Evolutionary conservation across 495 filamentous ascomycete genomes (phyloP).

Genomic region (Letharia lupina): DNA sequence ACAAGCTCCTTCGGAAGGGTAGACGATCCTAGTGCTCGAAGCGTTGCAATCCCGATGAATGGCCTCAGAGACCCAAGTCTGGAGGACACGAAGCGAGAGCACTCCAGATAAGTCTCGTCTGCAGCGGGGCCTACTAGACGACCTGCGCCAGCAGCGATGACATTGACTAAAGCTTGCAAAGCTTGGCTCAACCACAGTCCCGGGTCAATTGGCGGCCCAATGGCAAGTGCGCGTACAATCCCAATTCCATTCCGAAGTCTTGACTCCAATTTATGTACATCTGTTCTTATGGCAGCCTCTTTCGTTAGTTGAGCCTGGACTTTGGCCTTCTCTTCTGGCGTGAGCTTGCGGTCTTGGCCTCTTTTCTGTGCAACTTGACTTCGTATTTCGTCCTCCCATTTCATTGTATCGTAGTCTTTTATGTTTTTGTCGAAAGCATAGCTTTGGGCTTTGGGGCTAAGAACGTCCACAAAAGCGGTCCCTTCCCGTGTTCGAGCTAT

Average conservation of each 20-base stretch:
- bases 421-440: constrained; percentile 67
- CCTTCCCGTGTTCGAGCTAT: constrained; percentile 87
- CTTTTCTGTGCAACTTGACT: constrained; percentile 84
- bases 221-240: constrained; percentile 70
- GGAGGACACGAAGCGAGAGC: constrained; percentile 59
- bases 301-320: constrained; percentile 87
- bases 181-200: constrained; percentile 78
- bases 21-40: constrained; percentile 65
- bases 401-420: constrained; percentile 89
- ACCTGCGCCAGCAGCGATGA: constrained; percentile 69
- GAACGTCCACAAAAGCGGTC: constrained; percentile 78
- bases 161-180: constrained; percentile 58
- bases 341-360: constrained; percentile 85
- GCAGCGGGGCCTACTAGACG: constrained; percentile 70
- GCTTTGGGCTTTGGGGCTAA: constrained; percentile 64
- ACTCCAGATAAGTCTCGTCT: constrained; percentile 69
- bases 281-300: constrained; percentile 65
- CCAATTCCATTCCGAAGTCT: constrained; percentile 73
- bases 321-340: constrained; percentile 75
- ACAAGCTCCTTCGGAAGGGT: constrained; percentile 61
- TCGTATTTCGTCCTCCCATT: constrained; percentile 94
- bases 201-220: constrained; percentile 75
- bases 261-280: constrained; percentile 57
- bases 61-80: constrained; percentile 68
- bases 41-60: constrained; percentile 80